Evolutionary conservation across 129 eudicot species (phyloP).

Genomic region (Logfia minima): DNA sequence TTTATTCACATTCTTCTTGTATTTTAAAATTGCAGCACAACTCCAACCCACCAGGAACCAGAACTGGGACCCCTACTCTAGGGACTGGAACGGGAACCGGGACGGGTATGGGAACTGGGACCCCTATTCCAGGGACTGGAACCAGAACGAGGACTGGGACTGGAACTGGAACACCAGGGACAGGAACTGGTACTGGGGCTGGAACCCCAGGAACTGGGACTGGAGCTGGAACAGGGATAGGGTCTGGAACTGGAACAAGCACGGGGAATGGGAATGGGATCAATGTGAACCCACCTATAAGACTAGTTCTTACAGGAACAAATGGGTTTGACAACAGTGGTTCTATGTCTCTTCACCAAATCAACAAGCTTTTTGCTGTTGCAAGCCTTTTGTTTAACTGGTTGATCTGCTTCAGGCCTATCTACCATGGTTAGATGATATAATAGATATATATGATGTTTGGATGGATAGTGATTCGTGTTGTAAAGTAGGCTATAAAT

Average conservation of each 20-base stretch:
- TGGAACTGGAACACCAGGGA: background rate
- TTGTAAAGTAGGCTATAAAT: conserved; percentile 35
- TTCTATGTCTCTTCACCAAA: conserved; percentile 6
- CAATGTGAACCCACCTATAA: background rate
- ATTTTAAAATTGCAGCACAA: conserved; percentile 30
- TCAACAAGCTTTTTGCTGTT: conserved; percentile 9
- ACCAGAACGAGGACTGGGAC: conserved; percentile 21
- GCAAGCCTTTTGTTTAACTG: conserved; percentile 21
- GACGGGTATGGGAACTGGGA: conserved; percentile 17
- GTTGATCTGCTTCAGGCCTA: conserved; percentile 22
- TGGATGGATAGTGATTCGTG: conserved; percentile 26
- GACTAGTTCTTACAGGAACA: conserved; percentile 5
- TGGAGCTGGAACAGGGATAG: background rate
- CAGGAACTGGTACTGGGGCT: background rate
- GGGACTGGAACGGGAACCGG: conserved; percentile 25
- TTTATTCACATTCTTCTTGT: conserved; percentile 14
- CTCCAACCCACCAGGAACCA: conserved; percentile 30
- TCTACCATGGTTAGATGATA: conserved; percentile 8
- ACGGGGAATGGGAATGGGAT: conserved; percentile 18
- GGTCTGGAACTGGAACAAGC: conserved; percentile 11
- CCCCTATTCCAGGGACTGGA: background rate
- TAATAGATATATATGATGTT: background rate
- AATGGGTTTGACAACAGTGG: conserved; percentile 24
- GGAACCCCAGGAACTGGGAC: no score
- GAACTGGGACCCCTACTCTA: conserved; percentile 19